Evolutionary conservation across 768 basidiomycete species (phyloP).

Genomic region (Mycena rebaudengoi): DNA sequence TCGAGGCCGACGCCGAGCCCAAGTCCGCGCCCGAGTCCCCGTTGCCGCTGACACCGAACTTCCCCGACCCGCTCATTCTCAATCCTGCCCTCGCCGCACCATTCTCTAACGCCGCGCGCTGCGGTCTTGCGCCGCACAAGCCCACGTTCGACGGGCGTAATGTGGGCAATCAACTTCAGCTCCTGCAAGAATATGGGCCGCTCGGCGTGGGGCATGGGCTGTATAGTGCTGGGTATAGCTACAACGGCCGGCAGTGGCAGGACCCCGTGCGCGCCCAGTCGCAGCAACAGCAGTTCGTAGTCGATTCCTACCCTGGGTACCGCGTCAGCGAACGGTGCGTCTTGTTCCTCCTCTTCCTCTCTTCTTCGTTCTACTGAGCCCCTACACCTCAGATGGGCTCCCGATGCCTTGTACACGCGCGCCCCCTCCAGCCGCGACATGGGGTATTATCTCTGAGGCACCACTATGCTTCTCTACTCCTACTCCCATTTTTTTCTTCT

Average conservation of each 20-base stretch:
- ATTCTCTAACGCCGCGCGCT: constrained; percentile 1
- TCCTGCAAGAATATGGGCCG: too few relatives aligned
- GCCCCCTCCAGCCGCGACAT: constrained; percentile 21
- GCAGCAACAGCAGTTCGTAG: constrained; percentile 9
- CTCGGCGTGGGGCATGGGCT: too few relatives aligned
- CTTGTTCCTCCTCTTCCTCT: neutral
- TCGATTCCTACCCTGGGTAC: constrained; percentile 10
- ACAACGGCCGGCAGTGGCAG: constrained; percentile 12
- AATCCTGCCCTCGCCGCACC: neutral
- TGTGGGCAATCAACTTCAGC: constrained; percentile 17
- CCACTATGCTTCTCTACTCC: constrained; percentile 10
- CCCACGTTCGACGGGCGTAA: constrained; percentile 21
- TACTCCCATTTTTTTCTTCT: constrained; percentile 17
- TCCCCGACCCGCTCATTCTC: constrained; percentile 12
- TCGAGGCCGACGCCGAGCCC: constrained; percentile 17
- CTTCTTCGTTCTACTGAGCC: too few relatives aligned
- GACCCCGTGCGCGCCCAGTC: neutral
- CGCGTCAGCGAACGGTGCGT: constrained; percentile 18
- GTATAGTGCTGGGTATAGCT: neutral
- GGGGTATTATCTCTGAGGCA: constrained; percentile 24
- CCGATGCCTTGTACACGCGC: constrained; percentile 23
- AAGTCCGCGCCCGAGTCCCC: constrained; percentile 18
- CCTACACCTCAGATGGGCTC: constrained; percentile 14
- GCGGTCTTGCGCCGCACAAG: constrained; percentile 12
- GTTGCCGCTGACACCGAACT: constrained; percentile 3